phyloP scores from a whole-genome alignment of 2,329 filamentous ascomycete species.

The Leptodontidium sp. region DNA sequence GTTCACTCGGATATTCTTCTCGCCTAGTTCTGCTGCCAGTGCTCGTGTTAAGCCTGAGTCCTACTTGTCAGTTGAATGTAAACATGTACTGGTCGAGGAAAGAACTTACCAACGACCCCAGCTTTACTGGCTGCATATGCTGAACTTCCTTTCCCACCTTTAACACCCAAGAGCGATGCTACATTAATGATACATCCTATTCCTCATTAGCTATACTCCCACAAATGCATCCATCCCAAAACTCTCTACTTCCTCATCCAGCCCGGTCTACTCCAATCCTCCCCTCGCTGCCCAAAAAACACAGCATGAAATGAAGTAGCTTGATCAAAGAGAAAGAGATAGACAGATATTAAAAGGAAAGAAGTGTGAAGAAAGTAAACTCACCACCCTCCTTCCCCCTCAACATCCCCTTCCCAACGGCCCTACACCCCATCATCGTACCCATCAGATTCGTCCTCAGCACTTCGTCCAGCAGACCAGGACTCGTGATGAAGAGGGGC shows the following conservation, averaged over 20 bases:
- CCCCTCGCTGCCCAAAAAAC: too few species aligned
- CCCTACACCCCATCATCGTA: conserved; percentile 69
- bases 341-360: background rate
- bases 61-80: conserved; percentile 15
- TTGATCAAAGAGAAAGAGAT: background rate
- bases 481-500: conserved; percentile 64
- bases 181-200: conserved; percentile 81
- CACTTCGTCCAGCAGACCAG: conserved; percentile 61
- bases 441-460: conserved; percentile 75
- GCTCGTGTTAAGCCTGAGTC: conserved; percentile 70
- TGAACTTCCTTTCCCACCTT: conserved; percentile 74
- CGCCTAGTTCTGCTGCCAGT: conserved; percentile 68
- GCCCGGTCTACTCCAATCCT: background rate
- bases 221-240: background rate
- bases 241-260: background rate
- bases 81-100: background rate
- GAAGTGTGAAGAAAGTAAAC: conserved; percentile 18
- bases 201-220: conserved; percentile 1
- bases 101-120: conserved; percentile 70
- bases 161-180: conserved; percentile 75
- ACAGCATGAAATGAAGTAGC: background rate
- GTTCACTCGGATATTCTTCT: conserved; percentile 75
- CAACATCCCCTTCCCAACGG: conserved; percentile 58
- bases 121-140: conserved; percentile 84
- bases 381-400: conserved; percentile 46